phyloP scores from a whole-genome alignment of 345 rosid genomes.

The Laguncularia racemosa region DNA sequence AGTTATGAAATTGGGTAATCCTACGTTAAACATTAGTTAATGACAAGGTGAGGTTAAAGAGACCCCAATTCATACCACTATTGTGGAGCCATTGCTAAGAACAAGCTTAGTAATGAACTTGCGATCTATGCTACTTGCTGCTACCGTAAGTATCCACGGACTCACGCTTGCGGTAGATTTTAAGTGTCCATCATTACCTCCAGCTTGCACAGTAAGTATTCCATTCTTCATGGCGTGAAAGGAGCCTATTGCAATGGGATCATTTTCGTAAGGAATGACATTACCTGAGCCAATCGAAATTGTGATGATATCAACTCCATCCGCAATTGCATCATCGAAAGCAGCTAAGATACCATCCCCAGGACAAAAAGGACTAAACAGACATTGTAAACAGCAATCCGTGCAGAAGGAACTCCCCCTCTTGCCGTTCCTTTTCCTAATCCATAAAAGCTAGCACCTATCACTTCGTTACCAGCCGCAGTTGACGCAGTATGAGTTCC shows the following conservation, averaged over 20 bases:
- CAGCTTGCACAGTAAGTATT: conserved; percentile 29
- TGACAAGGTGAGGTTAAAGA: no score
- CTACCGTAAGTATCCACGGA: conserved; percentile 32
- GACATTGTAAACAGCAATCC: conserved; percentile 43
- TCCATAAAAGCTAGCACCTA: conserved; percentile 32
- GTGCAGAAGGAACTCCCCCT: conserved; percentile 54
- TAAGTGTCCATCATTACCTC: conserved; percentile 23
- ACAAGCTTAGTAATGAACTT: conserved; percentile 12
- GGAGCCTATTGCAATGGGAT: conserved; percentile 29
- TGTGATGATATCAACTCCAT: conserved; percentile 43
- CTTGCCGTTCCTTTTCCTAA: conserved; percentile 45
- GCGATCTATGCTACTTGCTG: conserved; percentile 25
- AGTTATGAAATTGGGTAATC: no score
- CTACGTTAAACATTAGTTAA: no score
- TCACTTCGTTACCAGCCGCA: conserved; percentile 47
- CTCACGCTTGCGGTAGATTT: conserved; percentile 9
- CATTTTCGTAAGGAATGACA: not conserved
- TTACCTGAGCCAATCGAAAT: not conserved
- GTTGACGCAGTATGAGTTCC: conserved; percentile 64
- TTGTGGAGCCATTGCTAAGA: conserved; percentile 17
- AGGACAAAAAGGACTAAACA: conserved; percentile 23
- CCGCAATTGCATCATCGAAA: conserved; percentile 64
- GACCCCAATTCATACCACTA: conserved; percentile 21
- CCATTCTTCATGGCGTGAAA: conserved; percentile 51
- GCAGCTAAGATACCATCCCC: conserved; percentile 19